phyloP scores from a whole-genome alignment of 2,329 filamentous ascomycete species.

The Arthrobotrys megalospora region DNA sequence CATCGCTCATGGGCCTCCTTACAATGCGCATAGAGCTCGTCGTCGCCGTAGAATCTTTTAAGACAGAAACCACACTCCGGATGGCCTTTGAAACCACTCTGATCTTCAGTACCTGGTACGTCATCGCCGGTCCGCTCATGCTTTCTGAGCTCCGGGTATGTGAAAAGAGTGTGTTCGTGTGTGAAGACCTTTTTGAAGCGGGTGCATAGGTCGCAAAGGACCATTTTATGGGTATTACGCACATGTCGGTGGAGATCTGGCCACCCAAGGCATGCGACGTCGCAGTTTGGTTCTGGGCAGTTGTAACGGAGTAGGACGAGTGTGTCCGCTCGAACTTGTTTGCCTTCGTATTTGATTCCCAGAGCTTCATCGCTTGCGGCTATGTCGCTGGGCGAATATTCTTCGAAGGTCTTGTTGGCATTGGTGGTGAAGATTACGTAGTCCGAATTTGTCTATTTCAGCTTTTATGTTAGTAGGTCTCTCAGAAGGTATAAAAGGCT shows the following conservation, averaged over 20 bases:
- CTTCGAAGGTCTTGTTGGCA: slow-evolving; percentile 83
- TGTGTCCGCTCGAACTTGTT: slow-evolving; percentile 92
- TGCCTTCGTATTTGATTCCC: slow-evolving; percentile 90
- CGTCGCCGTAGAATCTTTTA: slow-evolving; percentile 92
- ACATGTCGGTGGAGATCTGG: slow-evolving; percentile 86
- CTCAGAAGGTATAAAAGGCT: not conserved
- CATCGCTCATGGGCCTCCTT: slow-evolving; percentile 94
- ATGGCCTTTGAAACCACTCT: slow-evolving; percentile 96
- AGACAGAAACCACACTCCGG: slow-evolving; percentile 94
- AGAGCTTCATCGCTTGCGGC: slow-evolving; percentile 85
- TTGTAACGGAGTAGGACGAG: slow-evolving; percentile 91
- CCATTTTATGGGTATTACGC: slow-evolving; percentile 84
- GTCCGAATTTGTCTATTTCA: slow-evolving; percentile 63
- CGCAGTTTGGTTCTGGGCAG: slow-evolving; percentile 87
- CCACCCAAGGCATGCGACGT: slow-evolving; percentile 87
- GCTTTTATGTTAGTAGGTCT: slow-evolving; percentile 16
- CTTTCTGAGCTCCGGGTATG: slow-evolving; percentile 81
- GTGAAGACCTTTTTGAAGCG: slow-evolving; percentile 98
- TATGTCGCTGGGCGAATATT: slow-evolving; percentile 82
- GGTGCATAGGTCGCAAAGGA: slow-evolving; percentile 84
- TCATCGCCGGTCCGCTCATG: slow-evolving; percentile 95
- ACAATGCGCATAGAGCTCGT: slow-evolving; percentile 94
- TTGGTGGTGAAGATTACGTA: slow-evolving; percentile 95
- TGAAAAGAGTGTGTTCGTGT: slow-evolving; percentile 95
- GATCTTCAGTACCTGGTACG: slow-evolving; percentile 87